Evolutionary conservation across 257 asterid species (phyloP), one percentile per base, ranked within the genome.

Genomic region (Parsonsia alboflavescens): DNA sequence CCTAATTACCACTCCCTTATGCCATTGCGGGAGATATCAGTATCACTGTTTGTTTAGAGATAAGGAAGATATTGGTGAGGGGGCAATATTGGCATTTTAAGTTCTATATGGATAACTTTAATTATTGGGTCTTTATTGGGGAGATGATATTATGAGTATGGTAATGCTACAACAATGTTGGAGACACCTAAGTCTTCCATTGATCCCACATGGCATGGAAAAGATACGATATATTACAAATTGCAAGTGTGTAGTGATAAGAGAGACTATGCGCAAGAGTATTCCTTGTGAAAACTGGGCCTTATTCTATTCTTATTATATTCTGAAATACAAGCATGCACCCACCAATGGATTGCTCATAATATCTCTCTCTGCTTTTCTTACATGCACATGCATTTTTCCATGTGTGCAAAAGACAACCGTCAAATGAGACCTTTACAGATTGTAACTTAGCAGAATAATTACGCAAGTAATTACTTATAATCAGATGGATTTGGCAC

Each of bases 321-420:
- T 30, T 76, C 66, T 76, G 63, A 45, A 48, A 52, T 45, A 46
- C 72, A 72, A 59, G 65, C 73, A 78, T 76, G 78, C 64, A 78
- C 71, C 77, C 50, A n/a, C 64, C 66, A 76, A 50, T 67, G 22
- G 39, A 71, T 71, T 50, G 41, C 53, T 70, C 69, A 41, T 62
- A 50, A 64, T 64, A 21, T 26, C 52, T 80, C 70, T 80, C 72
- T 26, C 64, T 45, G 71, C 79, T 84, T 83, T 86, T 84, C 76
- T 71, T 78, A 67, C 85, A 79, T 66, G 87, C 88, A 82, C 87
- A 86, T 84, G 90, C 84, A 77, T 22, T 76, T 33, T 75, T 79
- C 69, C 30, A 74, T 41, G 65, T 52, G 57, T 39, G 24, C 70
- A 76, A 48, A 61, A 67, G 84, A 83, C 88, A 80, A 50, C 78